phyloP scores from a whole-genome alignment of 164 flowering plant species.

The Aristolochia contorta region DNA sequence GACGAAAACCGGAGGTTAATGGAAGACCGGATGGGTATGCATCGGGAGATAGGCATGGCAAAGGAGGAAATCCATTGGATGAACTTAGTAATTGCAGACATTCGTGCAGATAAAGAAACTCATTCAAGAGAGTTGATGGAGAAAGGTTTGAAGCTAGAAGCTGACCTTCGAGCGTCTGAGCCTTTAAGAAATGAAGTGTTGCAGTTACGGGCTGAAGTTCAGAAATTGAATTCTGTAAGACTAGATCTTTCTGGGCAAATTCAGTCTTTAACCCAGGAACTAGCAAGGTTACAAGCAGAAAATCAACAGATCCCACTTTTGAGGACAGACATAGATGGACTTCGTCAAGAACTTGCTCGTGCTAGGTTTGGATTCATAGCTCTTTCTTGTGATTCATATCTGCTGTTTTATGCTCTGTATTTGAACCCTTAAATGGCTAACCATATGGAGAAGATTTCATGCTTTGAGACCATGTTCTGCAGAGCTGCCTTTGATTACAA shows the following conservation, averaged over 20 bases:
- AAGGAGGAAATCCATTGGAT: constrained; percentile 79
- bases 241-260: constrained; percentile 62
- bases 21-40: constrained; percentile 64
- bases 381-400: background rate
- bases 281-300: constrained; percentile 54
- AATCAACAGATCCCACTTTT: constrained; percentile 64
- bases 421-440: background rate
- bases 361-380: constrained; percentile 49
- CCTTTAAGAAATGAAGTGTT: constrained; percentile 57
- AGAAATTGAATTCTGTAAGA: constrained; percentile 44
- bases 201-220: constrained; percentile 60
- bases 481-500: constrained; percentile 75
- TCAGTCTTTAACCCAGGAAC: constrained; percentile 53
- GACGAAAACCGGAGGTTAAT: constrained; percentile 62
- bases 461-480: constrained; percentile 4
- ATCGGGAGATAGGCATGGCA: constrained; percentile 56
- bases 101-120: constrained; percentile 65
- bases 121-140: constrained; percentile 73
- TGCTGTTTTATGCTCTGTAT: background rate
- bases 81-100: constrained; percentile 52
- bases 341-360: constrained; percentile 77
- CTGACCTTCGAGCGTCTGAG: constrained; percentile 79
- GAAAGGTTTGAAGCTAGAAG: constrained; percentile 74
- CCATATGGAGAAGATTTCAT: no score
- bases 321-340: constrained; percentile 60